Percentiles rank a stretch among this genome's conserved stretches.
phyloP scores from a whole-genome alignment of 495 filamentous ascomycete genomes.

The Penicillium mononematosum region DNA sequence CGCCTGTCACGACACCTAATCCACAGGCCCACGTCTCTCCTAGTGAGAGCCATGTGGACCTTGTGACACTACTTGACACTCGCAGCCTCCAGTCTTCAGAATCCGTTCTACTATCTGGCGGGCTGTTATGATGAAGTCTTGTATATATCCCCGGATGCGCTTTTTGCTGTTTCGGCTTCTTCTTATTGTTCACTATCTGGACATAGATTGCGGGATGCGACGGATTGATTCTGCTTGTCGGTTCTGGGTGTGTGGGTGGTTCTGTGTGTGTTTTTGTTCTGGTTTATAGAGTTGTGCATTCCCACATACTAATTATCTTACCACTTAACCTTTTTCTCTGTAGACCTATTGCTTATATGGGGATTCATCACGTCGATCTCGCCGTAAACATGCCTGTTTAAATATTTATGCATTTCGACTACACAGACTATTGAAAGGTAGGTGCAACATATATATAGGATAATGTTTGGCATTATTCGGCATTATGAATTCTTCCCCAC shows the following conservation, averaged over 20 bases:
- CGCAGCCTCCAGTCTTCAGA: constrained; percentile 1
- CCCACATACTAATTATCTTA: constrained; percentile 19
- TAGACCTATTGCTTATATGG: background rate
- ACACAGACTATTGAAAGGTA: background rate
- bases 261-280: constrained; percentile 6
- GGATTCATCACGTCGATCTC: background rate
- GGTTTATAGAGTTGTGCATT: constrained; percentile 17
- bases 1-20: background rate
- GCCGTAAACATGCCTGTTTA: background rate
- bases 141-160: constrained; percentile 20
- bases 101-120: background rate
- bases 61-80: constrained; percentile 11
- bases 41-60: background rate
- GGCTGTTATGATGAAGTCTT: constrained; percentile 5
- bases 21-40: background rate
- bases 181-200: constrained; percentile 9
- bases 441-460: background rate
- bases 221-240: background rate
- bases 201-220: constrained; percentile 17
- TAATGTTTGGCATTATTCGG: too few species aligned
- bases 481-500: too few species aligned
- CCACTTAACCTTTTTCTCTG: background rate
- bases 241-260: background rate
- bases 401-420: background rate
- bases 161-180: background rate